A percentile compares a stretch with the other conserved stretches of the same genome.
phyloP scores from a whole-genome alignment of 345 rosid species.

The Eucalyptus polybractea region DNA sequence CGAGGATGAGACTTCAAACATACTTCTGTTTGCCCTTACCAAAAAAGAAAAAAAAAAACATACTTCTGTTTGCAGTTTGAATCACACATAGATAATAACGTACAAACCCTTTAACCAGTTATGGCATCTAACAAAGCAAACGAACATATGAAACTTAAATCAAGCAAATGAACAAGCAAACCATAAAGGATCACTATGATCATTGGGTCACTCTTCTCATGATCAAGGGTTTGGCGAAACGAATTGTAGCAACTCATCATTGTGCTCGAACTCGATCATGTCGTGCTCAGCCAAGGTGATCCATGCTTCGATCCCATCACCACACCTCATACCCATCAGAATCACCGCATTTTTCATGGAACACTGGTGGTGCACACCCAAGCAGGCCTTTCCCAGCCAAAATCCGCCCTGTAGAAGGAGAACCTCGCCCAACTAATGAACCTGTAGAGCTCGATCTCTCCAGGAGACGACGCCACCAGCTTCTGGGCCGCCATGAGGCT shows the following conservation, averaged over 20 bases:
- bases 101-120: background rate
- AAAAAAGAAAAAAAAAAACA: no score
- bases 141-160: no score
- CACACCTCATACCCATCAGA: background rate
- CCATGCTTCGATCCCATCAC: slow-evolving; percentile 1
- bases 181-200: background rate
- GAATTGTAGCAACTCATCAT: background rate
- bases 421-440: background rate
- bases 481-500: background rate
- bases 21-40: no score
- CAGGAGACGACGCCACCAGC: background rate
- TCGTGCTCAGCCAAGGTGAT: background rate
- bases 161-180: background rate
- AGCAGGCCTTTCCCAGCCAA: background rate
- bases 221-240: background rate
- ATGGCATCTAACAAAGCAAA: background rate
- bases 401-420: background rate
- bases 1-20: no score
- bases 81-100: background rate
- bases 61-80: background rate
- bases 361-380: background rate
- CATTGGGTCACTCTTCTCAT: background rate
- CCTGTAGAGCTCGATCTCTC: background rate
- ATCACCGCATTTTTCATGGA: background rate
- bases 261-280: background rate